Evolutionary conservation across 2,329 filamentous ascomycete species (phyloP).

Genomic region (Fusarium sp.): DNA sequence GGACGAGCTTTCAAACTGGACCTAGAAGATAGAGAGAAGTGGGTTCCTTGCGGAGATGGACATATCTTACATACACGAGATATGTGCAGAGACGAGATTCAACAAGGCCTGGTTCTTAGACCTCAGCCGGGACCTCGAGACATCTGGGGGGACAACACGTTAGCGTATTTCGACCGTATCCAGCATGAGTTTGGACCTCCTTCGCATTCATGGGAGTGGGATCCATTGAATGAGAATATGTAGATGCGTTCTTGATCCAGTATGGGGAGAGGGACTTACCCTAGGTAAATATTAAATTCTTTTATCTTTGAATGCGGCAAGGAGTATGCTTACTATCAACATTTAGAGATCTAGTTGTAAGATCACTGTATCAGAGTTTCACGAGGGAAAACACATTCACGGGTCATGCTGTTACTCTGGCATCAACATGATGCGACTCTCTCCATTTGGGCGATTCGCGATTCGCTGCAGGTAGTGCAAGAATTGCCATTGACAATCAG

Average conservation of each 20-base stretch:
- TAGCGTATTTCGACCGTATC: neutral
- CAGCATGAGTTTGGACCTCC: neutral
- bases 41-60: neutral
- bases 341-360: too few species aligned
- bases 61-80: neutral
- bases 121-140: neutral
- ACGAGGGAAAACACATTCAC: accelerated
- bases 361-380: accelerated
- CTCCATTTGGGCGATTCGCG: too few species aligned
- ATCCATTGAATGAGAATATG: neutral
- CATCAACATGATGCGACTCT: accelerated
- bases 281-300: neutral
- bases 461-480: neutral
- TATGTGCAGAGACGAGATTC: neutral
- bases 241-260: neutral
- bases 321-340: accelerated
- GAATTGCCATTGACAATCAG: neutral
- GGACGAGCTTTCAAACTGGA: neutral
- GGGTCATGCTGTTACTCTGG: neutral
- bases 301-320: accelerated
- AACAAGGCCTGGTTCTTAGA: neutral
- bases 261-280: neutral
- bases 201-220: neutral
- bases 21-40: neutral
- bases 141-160: accelerated